Conservation (phyloP, 441 rosid species). For the Pelargonium fulgidum region DNA sequence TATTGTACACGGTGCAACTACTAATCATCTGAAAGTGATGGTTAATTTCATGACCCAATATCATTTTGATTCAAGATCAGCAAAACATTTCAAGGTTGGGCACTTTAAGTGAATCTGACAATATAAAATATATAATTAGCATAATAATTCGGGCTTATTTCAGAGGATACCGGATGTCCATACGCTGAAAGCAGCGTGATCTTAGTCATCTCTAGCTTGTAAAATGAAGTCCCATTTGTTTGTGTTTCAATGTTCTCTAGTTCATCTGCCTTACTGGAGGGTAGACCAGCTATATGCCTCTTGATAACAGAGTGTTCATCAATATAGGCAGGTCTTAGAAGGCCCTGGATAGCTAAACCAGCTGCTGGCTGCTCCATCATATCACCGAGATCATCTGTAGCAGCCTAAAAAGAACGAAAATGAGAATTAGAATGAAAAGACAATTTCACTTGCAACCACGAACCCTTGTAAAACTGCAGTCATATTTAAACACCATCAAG, state of each 20-base stretch:
- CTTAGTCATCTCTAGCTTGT: slow-evolving; percentile 76
- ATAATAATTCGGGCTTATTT: neutral
- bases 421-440: slow-evolving; percentile 8
- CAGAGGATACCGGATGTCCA: slow-evolving; percentile 59
- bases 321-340: slow-evolving; percentile 61
- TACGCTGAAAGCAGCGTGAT: slow-evolving; percentile 70
- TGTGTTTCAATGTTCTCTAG: slow-evolving; percentile 29
- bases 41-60: too few species aligned
- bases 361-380: slow-evolving; percentile 90
- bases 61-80: neutral
- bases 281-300: slow-evolving; percentile 42
- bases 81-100: neutral
- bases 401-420: slow-evolving; percentile 40
- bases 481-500: too few species aligned
- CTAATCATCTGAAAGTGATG: too few species aligned
- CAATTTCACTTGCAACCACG: slow-evolving; percentile 7
- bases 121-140: too few species aligned
- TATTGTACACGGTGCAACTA: too few species aligned
- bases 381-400: slow-evolving; percentile 70
- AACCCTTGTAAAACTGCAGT: slow-evolving; percentile 1
- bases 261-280: slow-evolving; percentile 28
- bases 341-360: slow-evolving; percentile 79
- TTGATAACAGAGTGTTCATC: slow-evolving; percentile 67
- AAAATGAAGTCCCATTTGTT: slow-evolving; percentile 46
- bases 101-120: too few species aligned